Evolutionary conservation across 805 yeast genomes (phyloP).

Genomic region (Kuraishia borneana): DNA sequence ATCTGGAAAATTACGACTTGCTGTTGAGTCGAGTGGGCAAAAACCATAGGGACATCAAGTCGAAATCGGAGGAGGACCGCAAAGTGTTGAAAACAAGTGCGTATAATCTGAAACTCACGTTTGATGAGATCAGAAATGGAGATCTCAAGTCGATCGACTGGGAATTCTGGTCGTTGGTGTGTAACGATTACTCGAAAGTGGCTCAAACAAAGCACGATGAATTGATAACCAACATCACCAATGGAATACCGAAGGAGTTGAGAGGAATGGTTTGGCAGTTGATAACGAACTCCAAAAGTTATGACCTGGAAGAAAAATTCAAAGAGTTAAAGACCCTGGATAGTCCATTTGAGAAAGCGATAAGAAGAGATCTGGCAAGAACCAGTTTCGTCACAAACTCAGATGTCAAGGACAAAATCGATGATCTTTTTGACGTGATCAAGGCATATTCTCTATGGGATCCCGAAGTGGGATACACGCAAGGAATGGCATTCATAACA

Average conservation of each 20-base stretch:
- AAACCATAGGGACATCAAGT: conserved; percentile 37
- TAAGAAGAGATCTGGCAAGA: conserved; percentile 72
- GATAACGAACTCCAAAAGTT: conserved; percentile 67
- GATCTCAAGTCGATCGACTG: conserved; percentile 48
- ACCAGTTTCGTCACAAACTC: conserved; percentile 67
- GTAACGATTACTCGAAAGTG: conserved; percentile 61
- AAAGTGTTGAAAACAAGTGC: conserved; percentile 39
- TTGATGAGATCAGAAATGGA: conserved; percentile 37
- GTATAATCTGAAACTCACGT: conserved; percentile 27
- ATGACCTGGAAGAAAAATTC: conserved; percentile 49
- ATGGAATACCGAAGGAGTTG: conserved; percentile 77
- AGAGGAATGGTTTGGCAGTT: conserved; percentile 92
- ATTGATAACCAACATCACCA: conserved; percentile 49
- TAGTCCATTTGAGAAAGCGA: conserved; percentile 62
- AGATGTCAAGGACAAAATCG: conserved; percentile 42
- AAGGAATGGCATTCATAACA: conserved; percentile 92
- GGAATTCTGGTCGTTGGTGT: conserved; percentile 83
- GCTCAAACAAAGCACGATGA: conserved; percentile 51
- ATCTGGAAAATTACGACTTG: conserved; percentile 40
- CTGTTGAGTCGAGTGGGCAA: conserved; percentile 49
- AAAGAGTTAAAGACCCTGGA: conserved; percentile 30
- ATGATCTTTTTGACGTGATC: conserved; percentile 61
- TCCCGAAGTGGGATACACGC: conserved; percentile 93
- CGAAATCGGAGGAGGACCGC: conserved; percentile 38
- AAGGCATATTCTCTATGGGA: conserved; percentile 81